These are phyloP conservation scores for Microdochium nivale DNA, from an alignment of 2,329 filamentous ascomycete genomes.

Conservation along the genomic window DNA sequence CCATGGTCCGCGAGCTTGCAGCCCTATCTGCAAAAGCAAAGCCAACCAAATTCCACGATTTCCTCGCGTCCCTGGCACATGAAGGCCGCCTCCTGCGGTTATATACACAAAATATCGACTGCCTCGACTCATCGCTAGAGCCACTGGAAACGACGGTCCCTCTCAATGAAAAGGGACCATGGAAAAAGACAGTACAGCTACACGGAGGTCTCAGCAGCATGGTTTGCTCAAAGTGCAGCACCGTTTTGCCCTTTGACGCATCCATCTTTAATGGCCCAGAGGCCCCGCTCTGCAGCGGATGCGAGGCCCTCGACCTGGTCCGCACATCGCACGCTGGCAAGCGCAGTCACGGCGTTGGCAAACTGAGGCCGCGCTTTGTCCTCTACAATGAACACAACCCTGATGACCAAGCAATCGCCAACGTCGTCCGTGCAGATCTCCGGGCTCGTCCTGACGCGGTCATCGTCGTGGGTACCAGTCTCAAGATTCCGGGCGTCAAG, in stretches of 20 bases:
- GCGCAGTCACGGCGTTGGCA: conserved; percentile 86
- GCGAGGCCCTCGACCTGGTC: conserved; percentile 65
- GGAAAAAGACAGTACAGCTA: conserved; percentile 88
- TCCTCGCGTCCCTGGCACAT: conserved; percentile 80
- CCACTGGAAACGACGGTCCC: conserved; percentile 77
- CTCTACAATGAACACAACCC: conserved; percentile 97
- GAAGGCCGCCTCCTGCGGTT: conserved; percentile 82
- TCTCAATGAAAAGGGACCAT: conserved; percentile 73
- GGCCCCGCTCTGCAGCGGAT: conserved; percentile 70
- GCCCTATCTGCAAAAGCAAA: conserved; percentile 66
- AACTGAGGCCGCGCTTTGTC: conserved; percentile 84
- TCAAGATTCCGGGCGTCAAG: conserved; percentile 90
- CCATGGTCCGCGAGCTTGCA: conserved; percentile 88
- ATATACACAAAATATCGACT: conserved; percentile 96
- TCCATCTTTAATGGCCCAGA: conserved; percentile 76
- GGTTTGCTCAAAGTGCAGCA: conserved; percentile 89
- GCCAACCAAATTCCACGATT: conserved; percentile 86
- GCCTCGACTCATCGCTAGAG: conserved; percentile 76
- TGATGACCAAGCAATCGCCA: conserved; percentile 91
- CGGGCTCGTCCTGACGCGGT: conserved; percentile 82
- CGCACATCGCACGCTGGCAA: conserved; percentile 72
- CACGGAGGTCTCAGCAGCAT: conserved; percentile 93
- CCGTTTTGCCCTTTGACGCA: conserved; percentile 67
- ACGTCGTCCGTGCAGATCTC: conserved; percentile 78
- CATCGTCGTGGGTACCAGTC: conserved; percentile 87